Percentiles rank a stretch among this genome's conserved stretches.
Evolutionary conservation across 352 stramenopile genomes (phyloP).

Genomic region (Globisporangium mamillatum): DNA sequence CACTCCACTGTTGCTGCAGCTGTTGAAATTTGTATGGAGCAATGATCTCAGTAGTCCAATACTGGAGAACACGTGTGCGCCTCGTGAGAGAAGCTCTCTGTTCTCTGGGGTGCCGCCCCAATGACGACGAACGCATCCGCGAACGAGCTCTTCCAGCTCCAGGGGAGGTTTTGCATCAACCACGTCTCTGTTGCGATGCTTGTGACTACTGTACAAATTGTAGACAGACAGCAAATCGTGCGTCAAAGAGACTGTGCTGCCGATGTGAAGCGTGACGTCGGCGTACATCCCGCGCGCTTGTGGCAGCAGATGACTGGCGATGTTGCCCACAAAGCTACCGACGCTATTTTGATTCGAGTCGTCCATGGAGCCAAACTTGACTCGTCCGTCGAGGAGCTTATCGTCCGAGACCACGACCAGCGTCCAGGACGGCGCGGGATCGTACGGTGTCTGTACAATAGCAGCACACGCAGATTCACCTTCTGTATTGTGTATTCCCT

Average conservation of each 20-base stretch:
- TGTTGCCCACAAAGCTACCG: slow-evolving; percentile 25
- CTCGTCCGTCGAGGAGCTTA: slow-evolving; percentile 6
- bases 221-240: slow-evolving; percentile 33
- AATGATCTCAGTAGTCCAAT: slow-evolving; percentile 39
- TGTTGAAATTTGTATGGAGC: slow-evolving; percentile 11
- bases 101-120: slow-evolving; percentile 34
- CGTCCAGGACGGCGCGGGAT: slow-evolving; percentile 15
- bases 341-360: background rate
- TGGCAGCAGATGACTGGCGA: slow-evolving; percentile 28
- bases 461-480: background rate
- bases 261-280: slow-evolving; percentile 39
- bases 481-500: slow-evolving; percentile 17
- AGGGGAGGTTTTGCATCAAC: background rate
- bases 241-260: slow-evolving; percentile 24
- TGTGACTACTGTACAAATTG: slow-evolving; percentile 7
- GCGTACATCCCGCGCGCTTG: slow-evolving; percentile 20
- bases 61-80: slow-evolving; percentile 40
- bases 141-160: slow-evolving; percentile 23
- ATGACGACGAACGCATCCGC: slow-evolving; percentile 38
- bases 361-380: background rate
- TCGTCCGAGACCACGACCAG: slow-evolving; percentile 15
- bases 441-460: slow-evolving; percentile 13
- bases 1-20: slow-evolving; percentile 18
- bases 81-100: slow-evolving; percentile 31
- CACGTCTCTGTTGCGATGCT: background rate